A percentile compares a stretch with the other conserved stretches of the same genome.
Evolutionary conservation across 192 early-diverging fungal species (phyloP).

Genomic region (Mortierella hygrophila): DNA sequence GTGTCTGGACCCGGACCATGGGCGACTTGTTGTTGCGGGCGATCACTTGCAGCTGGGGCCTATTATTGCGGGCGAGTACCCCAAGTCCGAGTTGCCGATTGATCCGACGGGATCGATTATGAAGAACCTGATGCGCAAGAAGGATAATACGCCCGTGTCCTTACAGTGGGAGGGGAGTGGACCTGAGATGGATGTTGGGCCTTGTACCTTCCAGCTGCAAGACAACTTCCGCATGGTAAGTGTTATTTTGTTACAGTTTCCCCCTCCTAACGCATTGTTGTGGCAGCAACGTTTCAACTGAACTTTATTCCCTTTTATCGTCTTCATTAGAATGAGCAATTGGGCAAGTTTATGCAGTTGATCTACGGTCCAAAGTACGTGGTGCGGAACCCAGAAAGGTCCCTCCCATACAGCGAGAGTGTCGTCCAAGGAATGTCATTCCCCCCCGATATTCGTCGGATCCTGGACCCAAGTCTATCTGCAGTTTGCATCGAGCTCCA

Average conservation of each 20-base stretch:
- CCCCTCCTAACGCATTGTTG: neutral
- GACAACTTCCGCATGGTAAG: conserved; percentile 68
- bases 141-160: conserved; percentile 28
- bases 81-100: conserved; percentile 40
- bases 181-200: conserved; percentile 56
- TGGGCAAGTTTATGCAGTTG: conserved; percentile 62
- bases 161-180: conserved; percentile 24
- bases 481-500: conserved; percentile 57
- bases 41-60: conserved; percentile 69
- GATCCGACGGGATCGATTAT: conserved; percentile 64
- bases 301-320: neutral
- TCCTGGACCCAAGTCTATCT: conserved; percentile 47
- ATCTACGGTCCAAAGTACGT: conserved; percentile 59
- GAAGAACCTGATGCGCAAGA: conserved; percentile 62
- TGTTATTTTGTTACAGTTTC: neutral
- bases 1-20: conserved; percentile 44
- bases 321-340: conserved; percentile 56
- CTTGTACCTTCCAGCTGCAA: conserved; percentile 62
- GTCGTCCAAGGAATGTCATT: conserved; percentile 15
- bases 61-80: conserved; percentile 60
- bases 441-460: conserved; percentile 38
- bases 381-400: conserved; percentile 22
- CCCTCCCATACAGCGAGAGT: conserved; percentile 42
- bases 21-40: conserved; percentile 66
- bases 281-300: neutral